phyloP scores from a whole-genome alignment of 371 early-diverging fungal genomes.

The Mortierella sp. region DNA sequence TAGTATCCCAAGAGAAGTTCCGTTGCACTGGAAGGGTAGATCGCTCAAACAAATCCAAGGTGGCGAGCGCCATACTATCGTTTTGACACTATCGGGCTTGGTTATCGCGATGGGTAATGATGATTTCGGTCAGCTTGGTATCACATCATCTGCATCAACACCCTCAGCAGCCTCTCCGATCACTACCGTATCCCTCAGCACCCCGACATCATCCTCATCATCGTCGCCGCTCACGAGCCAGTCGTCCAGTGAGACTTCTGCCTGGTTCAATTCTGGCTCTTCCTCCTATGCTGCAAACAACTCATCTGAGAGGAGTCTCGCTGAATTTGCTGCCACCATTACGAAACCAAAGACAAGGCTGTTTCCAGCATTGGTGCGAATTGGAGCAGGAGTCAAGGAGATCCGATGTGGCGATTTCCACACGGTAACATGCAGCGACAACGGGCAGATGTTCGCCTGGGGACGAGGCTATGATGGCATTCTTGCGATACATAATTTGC shows the following conservation, averaged over 20 bases:
- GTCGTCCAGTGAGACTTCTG: neutral
- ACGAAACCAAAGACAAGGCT: slow-evolving; percentile 4
- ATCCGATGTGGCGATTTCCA: slow-evolving; percentile 45
- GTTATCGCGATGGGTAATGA: slow-evolving; percentile 42
- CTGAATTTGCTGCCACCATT: neutral
- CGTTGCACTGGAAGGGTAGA: slow-evolving; percentile 38
- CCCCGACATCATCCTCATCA: neutral
- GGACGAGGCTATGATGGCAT: slow-evolving; percentile 35
- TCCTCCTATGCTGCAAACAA: neutral
- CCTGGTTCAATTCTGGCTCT: neutral
- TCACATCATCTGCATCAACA: neutral
- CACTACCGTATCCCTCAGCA: neutral
- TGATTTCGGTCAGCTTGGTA: slow-evolving; percentile 39
- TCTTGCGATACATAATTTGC: slow-evolving; percentile 21
- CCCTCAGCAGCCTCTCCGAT: neutral
- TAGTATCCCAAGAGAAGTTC: slow-evolving; percentile 12
- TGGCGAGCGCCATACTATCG: slow-evolving; percentile 33
- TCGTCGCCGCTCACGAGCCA: neutral
- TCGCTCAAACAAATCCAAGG: slow-evolving; percentile 39
- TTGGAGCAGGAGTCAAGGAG: slow-evolving; percentile 33
- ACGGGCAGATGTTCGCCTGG: slow-evolving; percentile 41
- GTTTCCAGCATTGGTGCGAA: slow-evolving; percentile 23
- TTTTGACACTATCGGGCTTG: slow-evolving; percentile 26
- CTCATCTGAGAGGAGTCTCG: neutral
- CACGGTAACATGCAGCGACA: slow-evolving; percentile 26